Conservation (phyloP, 345 rosid species). For the Acer yangbiense region DNA sequence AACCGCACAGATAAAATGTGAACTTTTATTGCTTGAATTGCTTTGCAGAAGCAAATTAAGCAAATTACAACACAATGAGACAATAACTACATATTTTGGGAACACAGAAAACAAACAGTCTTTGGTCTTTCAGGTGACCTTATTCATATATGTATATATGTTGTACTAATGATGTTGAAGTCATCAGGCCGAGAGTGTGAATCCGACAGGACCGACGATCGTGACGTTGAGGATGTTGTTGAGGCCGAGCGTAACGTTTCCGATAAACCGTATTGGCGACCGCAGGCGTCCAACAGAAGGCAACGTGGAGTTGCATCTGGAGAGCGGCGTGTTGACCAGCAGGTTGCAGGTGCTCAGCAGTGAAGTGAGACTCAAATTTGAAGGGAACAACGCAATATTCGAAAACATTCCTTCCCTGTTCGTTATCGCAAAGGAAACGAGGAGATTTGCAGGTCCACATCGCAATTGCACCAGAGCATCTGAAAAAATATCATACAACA, state of each 20-base stretch:
- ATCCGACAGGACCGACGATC: constrained; percentile 45
- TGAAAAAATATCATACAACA: not conserved
- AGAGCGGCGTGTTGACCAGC: constrained; percentile 55
- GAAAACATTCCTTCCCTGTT: constrained; percentile 43
- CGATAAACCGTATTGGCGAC: constrained; percentile 45
- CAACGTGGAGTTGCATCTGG: constrained; percentile 53
- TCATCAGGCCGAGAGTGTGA: constrained; percentile 26
- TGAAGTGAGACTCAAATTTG: constrained; percentile 38
- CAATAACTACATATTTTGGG: not conserved
- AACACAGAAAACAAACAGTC: not conserved
- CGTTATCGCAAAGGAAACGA: constrained; percentile 26
- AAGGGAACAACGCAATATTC: constrained; percentile 31
- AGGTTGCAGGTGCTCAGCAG: constrained; percentile 44
- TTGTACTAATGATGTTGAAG: not conserved
- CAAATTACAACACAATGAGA: not conserved
- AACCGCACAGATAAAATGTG: not conserved
- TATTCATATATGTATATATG: constrained; percentile 1
- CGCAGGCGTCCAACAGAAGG: constrained; percentile 40
- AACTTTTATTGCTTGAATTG: not conserved
- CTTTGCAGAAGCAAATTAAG: not conserved
- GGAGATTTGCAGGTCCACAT: constrained; percentile 25
- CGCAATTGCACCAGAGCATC: constrained; percentile 59
- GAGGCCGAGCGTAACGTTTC: constrained; percentile 37
- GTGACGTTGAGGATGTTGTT: constrained; percentile 28
- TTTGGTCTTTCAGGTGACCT: constrained; percentile 2